These are phyloP conservation scores for Aschersonia sp. DNA, from an alignment of 2,329 filamentous ascomycete genomes.

Conservation along the genomic window DNA sequence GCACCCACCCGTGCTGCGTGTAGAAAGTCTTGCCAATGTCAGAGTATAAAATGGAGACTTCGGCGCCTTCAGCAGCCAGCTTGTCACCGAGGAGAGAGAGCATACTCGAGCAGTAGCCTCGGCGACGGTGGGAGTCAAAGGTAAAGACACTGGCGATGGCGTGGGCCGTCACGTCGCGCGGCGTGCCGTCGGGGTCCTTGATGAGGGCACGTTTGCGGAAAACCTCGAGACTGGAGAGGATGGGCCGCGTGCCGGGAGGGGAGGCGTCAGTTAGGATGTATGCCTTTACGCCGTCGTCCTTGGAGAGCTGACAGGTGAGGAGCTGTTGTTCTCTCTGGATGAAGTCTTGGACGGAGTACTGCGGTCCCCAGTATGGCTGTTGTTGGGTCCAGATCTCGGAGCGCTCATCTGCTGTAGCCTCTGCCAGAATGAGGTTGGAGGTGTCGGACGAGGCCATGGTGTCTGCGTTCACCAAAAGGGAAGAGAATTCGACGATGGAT, in stretches of 20 bases:
- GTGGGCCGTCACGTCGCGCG: slow-evolving; percentile 47
- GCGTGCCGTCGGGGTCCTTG: slow-evolving; percentile 15
- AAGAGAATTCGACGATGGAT: no score
- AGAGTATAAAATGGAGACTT: slow-evolving; percentile 71
- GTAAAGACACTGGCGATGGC: slow-evolving; percentile 75
- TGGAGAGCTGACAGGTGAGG: slow-evolving; percentile 40
- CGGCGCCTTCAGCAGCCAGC: slow-evolving; percentile 21
- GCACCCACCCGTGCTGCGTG: slow-evolving; percentile 60
- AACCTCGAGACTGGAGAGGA: slow-evolving; percentile 52
- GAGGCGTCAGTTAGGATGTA: slow-evolving; percentile 43
- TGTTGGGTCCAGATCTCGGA: slow-evolving; percentile 39
- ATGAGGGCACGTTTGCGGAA: slow-evolving; percentile 44
- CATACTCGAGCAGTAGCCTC: slow-evolving; percentile 68
- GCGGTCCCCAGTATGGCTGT: slow-evolving; percentile 42
- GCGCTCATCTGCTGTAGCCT: slow-evolving; percentile 43
- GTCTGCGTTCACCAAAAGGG: no score
- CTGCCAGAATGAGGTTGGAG: slow-evolving; percentile 24
- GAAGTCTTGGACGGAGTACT: slow-evolving; percentile 40
- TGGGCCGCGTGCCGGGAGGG: slow-evolving; percentile 27
- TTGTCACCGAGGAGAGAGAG: slow-evolving; percentile 45
- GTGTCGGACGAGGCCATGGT: no score
- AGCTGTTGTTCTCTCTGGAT: slow-evolving; percentile 44
- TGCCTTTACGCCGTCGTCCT: slow-evolving; percentile 41
- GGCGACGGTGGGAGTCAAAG: slow-evolving; percentile 48
- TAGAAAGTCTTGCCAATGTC: slow-evolving; percentile 82